Evolutionary conservation across 2,329 filamentous ascomycete genomes (phyloP).

Genomic region (Phaeosphaeria sp.): DNA sequence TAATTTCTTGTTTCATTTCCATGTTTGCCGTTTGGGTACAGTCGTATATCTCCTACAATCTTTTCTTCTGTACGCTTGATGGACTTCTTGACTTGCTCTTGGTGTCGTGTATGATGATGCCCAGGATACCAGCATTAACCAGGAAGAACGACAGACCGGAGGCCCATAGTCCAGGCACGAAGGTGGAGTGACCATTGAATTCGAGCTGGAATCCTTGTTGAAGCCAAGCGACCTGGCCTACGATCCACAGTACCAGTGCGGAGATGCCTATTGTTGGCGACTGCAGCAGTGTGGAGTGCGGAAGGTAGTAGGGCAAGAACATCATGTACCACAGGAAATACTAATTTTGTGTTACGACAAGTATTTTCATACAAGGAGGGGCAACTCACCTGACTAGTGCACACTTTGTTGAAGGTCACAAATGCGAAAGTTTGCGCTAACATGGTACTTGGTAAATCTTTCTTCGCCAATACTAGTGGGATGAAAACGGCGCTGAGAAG

Average conservation of each 20-base stretch:
- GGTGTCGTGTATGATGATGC: constrained; percentile 75
- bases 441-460: constrained; percentile 82
- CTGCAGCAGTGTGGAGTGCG: constrained; percentile 73
- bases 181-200: constrained; percentile 77
- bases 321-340: constrained; percentile 99
- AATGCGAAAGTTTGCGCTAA: constrained; percentile 96
- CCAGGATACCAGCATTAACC: constrained; percentile 87
- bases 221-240: constrained; percentile 67
- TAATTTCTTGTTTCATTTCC: background rate
- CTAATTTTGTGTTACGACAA: no score
- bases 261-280: constrained; percentile 66
- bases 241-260: constrained; percentile 76
- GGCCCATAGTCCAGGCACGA: constrained; percentile 82
- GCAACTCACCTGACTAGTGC: constrained; percentile 84
- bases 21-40: background rate
- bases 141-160: constrained; percentile 80
- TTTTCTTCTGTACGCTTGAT: constrained; percentile 7
- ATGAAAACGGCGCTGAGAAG: constrained; percentile 79
- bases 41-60: background rate
- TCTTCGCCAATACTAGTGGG: constrained; percentile 78
- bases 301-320: constrained; percentile 89
- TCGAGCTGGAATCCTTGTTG: constrained; percentile 60
- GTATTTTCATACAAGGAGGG: no score
- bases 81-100: constrained; percentile 12
- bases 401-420: constrained; percentile 98